These are phyloP conservation scores for Venturia effusa DNA, from an alignment of 2,329 filamentous ascomycete species.

Conservation along the genomic window DNA sequence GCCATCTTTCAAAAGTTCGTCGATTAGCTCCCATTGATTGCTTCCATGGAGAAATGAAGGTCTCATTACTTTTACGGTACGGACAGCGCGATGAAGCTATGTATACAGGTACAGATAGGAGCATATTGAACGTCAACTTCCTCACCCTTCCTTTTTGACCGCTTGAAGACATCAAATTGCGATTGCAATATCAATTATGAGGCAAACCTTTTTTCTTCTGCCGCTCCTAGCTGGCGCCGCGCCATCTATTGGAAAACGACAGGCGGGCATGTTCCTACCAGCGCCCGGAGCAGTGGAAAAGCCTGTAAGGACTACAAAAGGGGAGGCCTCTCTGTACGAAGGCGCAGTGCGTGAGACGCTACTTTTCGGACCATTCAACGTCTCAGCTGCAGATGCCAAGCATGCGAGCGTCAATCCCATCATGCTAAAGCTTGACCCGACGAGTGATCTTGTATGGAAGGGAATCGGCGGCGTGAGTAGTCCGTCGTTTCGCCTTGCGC, in stretches of 20 bases:
- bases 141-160: background rate
- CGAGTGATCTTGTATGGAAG: constrained; percentile 4
- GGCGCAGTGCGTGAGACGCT: constrained; percentile 6
- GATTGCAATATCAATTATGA: background rate
- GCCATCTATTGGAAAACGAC: background rate
- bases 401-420: background rate
- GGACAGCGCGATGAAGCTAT: background rate
- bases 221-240: background rate
- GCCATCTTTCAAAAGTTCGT: background rate
- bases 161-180: background rate
- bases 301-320: background rate
- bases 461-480: background rate
- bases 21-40: background rate
- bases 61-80: background rate
- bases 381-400: background rate
- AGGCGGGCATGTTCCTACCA: background rate
- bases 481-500: too few relatives aligned
- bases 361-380: constrained; percentile 9
- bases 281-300: background rate
- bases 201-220: background rate
- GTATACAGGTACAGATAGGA: background rate
- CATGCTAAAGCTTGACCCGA: constrained; percentile 7
- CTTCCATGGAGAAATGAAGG: background rate
- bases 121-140: background rate
- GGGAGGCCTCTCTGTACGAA: background rate